Percentiles rank a stretch among this genome's conserved stretches.
phyloP scores from a whole-genome alignment of 208 protist species.

The Acanthamoeba quina region DNA sequence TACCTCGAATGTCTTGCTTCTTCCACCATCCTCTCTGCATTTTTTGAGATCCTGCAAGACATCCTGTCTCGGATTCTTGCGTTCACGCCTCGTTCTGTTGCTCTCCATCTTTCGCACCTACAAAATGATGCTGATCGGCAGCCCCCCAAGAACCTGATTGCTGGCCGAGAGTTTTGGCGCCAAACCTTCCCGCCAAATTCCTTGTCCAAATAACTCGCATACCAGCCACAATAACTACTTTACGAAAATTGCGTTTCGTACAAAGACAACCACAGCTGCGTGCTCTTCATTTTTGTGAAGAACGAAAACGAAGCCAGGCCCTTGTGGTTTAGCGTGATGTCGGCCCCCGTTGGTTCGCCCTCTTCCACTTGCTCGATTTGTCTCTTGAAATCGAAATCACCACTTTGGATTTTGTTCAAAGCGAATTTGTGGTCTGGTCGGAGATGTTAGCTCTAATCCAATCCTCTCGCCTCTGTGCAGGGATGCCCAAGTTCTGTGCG shows the following conservation, averaged over 20 bases:
- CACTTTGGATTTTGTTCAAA: neutral
- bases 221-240: too few relatives aligned
- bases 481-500: slow-evolving; percentile 25
- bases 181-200: neutral
- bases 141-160: neutral
- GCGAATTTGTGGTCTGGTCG: neutral
- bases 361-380: neutral
- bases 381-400: neutral
- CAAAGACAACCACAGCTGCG: too few relatives aligned
- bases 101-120: neutral
- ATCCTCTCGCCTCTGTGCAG: neutral
- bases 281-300: neutral
- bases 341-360: neutral
- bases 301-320: neutral
- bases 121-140: neutral
- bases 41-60: slow-evolving; percentile 65
- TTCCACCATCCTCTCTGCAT: slow-evolving; percentile 11
- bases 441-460: neutral
- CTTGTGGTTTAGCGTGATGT: neutral
- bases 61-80: slow-evolving; percentile 50
- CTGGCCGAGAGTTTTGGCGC: neutral
- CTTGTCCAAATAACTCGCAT: too few relatives aligned
- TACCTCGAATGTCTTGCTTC: slow-evolving; percentile 58
- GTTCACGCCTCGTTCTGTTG: slow-evolving; percentile 5
- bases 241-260: too few relatives aligned